A percentile compares a stretch with the other conserved stretches of the same genome.
Evolutionary conservation across 108 stramenopile genomes (phyloP).

Genomic region (Seminavis robusta): DNA sequence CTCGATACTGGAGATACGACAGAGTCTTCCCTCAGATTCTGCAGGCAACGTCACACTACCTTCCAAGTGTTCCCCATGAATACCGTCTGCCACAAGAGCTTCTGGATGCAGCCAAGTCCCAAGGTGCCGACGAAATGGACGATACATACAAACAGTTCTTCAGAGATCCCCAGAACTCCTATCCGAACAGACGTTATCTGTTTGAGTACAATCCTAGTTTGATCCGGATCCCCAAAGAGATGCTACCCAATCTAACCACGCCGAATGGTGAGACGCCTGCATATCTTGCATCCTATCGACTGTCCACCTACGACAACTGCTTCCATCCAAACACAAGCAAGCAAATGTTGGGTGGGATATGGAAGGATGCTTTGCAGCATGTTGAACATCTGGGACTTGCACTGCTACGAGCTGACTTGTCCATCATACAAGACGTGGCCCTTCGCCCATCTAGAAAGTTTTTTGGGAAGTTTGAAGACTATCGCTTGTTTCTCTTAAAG

Average conservation of each 20-base stretch:
- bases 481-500: background rate
- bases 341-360: background rate
- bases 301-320: background rate
- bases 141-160: too few relatives aligned
- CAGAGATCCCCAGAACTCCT: too few relatives aligned
- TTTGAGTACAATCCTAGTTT: background rate
- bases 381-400: background rate
- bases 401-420: constrained; percentile 1
- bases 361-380: background rate
- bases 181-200: background rate
- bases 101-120: too few relatives aligned
- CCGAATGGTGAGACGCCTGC: too few relatives aligned
- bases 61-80: too few relatives aligned
- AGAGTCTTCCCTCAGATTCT: too few relatives aligned
- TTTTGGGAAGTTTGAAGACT: background rate
- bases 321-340: background rate
- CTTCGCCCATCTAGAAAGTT: background rate
- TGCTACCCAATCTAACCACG: background rate
- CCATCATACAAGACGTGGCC: background rate
- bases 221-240: background rate
- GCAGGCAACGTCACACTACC: too few relatives aligned
- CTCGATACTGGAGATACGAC: too few relatives aligned
- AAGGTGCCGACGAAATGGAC: too few relatives aligned
- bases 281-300: background rate
- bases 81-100: too few relatives aligned